Evolutionary conservation across 306 rosid genomes (phyloP).

Genomic region (Acacia confusa): DNA sequence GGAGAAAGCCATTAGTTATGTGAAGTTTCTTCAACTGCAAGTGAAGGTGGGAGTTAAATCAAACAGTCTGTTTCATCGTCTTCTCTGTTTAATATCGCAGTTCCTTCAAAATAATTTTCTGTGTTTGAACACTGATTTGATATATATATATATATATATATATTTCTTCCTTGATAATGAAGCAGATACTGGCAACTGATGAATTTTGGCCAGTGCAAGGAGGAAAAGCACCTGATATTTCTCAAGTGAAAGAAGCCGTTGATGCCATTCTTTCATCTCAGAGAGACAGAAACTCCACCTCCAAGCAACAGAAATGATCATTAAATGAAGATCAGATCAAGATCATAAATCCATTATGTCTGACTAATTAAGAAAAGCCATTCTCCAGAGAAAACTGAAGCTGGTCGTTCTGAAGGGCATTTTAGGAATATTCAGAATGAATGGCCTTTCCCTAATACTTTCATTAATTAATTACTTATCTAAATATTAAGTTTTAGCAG

Average conservation of each 20-base stretch:
- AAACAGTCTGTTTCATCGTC: background rate
- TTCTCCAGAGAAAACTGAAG: background rate
- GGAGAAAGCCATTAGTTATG: constrained; percentile 89
- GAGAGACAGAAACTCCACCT: constrained; percentile 54
- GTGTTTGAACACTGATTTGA: background rate
- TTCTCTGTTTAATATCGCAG: background rate
- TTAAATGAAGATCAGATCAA: background rate
- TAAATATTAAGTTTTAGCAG: constrained; percentile 23
- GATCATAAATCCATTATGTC: background rate
- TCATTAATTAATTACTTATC: background rate
- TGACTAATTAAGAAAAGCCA: constrained; percentile 30
- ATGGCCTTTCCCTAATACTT: constrained; percentile 16
- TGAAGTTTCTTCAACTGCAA: constrained; percentile 93
- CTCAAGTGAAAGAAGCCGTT: constrained; percentile 92
- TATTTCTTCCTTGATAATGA: background rate
- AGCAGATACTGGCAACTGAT: constrained; percentile 83
- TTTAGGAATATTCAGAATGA: constrained; percentile 25
- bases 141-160: background rate
- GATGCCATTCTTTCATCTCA: constrained; percentile 78
- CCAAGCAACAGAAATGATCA: constrained; percentile 12
- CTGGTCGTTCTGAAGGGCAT: constrained; percentile 32
- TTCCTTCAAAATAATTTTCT: constrained; percentile 1
- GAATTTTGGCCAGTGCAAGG: constrained; percentile 92
- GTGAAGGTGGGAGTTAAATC: constrained; percentile 62
- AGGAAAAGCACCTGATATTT: constrained; percentile 79